These are phyloP conservation scores for Monosporascus sp. DNA, from an alignment of 2,329 filamentous ascomycete genomes.

Conservation along the genomic window DNA sequence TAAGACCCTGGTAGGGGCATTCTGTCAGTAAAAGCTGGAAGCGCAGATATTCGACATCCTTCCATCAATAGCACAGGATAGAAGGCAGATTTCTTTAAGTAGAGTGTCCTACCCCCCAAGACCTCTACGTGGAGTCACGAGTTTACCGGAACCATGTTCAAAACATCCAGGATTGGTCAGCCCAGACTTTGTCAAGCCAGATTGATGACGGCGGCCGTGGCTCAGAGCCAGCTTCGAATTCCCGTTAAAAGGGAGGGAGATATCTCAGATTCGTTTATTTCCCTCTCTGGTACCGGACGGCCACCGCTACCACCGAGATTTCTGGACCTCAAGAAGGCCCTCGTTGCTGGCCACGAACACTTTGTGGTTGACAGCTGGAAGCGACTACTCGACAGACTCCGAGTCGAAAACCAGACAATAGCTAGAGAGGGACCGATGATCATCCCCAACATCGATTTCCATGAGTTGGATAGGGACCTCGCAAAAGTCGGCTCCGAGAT, in stretches of 20 bases:
- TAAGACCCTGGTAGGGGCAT: too few relatives aligned
- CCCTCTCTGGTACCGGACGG: slow-evolving; percentile 43
- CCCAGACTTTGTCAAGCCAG: slow-evolving; percentile 2
- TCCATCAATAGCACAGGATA: too few relatives aligned
- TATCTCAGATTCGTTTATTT: slow-evolving; percentile 58
- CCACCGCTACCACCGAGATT: slow-evolving; percentile 50
- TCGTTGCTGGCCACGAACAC: slow-evolving; percentile 45
- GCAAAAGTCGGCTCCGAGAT: slow-evolving; percentile 41
- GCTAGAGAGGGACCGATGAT: slow-evolving; percentile 38
- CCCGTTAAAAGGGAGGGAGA: slow-evolving; percentile 49
- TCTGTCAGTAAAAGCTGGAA: too few relatives aligned
- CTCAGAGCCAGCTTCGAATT: slow-evolving; percentile 3
- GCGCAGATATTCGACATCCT: too few relatives aligned
- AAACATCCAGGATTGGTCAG: slow-evolving; percentile 1
- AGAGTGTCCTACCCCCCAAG: too few relatives aligned
- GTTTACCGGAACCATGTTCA: not conserved
- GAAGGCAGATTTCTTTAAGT: too few relatives aligned
- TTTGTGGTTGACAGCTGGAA: slow-evolving; percentile 44
- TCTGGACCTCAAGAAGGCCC: slow-evolving; percentile 47
- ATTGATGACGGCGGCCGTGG: slow-evolving; percentile 9
- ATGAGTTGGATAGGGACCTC: slow-evolving; percentile 35
- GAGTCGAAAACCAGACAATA: slow-evolving; percentile 42
- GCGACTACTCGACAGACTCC: slow-evolving; percentile 39
- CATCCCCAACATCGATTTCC: slow-evolving; percentile 49
- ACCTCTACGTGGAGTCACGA: too few relatives aligned